Conservation (phyloP, 192 early-diverging fungal genomes). For the Blastocladiella britannica region DNA sequence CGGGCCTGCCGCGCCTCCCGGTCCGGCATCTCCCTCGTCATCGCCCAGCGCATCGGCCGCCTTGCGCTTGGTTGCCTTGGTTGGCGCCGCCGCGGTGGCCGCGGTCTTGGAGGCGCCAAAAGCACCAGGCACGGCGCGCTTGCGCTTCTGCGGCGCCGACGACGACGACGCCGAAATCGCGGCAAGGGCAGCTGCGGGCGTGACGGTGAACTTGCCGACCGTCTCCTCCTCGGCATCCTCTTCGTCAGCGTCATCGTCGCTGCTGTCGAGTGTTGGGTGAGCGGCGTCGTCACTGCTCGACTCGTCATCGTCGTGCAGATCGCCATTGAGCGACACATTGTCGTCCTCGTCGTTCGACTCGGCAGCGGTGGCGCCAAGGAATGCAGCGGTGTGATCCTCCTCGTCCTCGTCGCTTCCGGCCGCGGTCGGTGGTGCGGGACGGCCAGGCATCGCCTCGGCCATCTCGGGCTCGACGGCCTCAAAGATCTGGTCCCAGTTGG, state of each 20-base stretch:
- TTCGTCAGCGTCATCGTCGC: slow-evolving; percentile 14
- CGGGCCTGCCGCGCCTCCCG: too few relatives aligned
- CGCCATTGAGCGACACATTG: slow-evolving; percentile 1
- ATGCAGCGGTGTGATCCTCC: slow-evolving; percentile 5
- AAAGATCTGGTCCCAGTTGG: slow-evolving; percentile 79
- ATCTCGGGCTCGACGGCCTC: slow-evolving; percentile 31
- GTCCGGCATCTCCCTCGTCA: slow-evolving; percentile 13
- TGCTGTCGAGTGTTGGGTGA: neutral
- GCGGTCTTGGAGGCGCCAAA: too few relatives aligned
- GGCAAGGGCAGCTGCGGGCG: too few relatives aligned
- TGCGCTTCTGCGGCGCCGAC: slow-evolving; percentile 1
- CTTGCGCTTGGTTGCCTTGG: slow-evolving; percentile 11
- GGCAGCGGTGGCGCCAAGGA: neutral
- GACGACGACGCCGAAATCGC: neutral
- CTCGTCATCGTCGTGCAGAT: slow-evolving; percentile 12
- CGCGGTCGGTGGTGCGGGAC: neutral
- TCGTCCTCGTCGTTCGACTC: neutral
- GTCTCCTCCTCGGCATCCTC: slow-evolving; percentile 13
- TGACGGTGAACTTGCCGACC: slow-evolving; percentile 3
- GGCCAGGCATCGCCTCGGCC: neutral
- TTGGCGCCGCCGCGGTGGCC: slow-evolving; percentile 3
- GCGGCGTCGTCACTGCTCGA: slow-evolving; percentile 17
- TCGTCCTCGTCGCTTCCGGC: slow-evolving; percentile 9
- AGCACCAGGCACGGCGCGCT: too few relatives aligned
- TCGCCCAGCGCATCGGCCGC: slow-evolving; percentile 7